Conservation (phyloP, 148 eudicot genomes). For the Rhododendron henanense region DNA sequence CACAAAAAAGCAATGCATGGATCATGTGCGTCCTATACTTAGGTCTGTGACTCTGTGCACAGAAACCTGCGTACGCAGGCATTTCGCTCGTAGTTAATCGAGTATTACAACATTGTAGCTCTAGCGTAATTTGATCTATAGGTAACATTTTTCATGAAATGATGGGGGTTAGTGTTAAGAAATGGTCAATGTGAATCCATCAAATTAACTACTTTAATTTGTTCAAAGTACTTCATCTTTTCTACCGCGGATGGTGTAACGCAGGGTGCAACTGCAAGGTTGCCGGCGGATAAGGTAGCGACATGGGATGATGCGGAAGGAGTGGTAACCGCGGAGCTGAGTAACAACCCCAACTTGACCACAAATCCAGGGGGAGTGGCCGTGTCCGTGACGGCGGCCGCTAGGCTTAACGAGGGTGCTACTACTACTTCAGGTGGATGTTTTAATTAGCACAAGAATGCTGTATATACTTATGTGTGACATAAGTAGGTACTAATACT, state of each 20-base stretch:
- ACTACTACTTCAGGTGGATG: background rate
- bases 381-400: constrained; percentile 43
- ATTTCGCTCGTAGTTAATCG: too few relatives aligned
- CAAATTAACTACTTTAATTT: too few relatives aligned
- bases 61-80: too few relatives aligned
- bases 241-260: background rate
- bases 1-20: too few relatives aligned
- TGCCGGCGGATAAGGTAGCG: constrained; percentile 30
- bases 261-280: constrained; percentile 23
- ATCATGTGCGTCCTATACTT: too few relatives aligned
- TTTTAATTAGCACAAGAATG: background rate
- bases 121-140: too few relatives aligned
- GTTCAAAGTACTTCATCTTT: background rate
- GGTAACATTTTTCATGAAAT: background rate
- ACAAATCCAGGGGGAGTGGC: constrained; percentile 47
- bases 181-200: background rate
- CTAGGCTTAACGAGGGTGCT: constrained; percentile 35
- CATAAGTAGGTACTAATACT: background rate
- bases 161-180: background rate
- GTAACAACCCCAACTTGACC: constrained; percentile 33
- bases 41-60: too few relatives aligned
- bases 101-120: too few relatives aligned
- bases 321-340: constrained; percentile 24
- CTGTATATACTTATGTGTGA: background rate
- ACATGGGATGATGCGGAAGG: constrained; percentile 39